These are phyloP conservation scores for Lasiodiplodia hormozganensis DNA, from an alignment of 2,329 filamentous ascomycete genomes.

Conservation along the genomic window DNA sequence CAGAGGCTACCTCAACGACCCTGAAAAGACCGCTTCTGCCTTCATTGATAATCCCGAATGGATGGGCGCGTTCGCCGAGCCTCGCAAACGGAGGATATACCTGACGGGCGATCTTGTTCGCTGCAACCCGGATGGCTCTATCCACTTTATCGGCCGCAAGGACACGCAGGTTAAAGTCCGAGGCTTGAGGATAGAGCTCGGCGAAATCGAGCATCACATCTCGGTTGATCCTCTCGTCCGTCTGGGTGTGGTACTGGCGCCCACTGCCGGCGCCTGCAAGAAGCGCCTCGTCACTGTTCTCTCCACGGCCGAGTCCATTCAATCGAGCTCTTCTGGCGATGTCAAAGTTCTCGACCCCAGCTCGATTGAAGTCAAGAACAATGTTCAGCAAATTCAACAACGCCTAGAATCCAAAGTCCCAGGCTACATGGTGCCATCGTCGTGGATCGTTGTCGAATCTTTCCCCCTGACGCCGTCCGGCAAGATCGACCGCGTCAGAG, in stretches of 20 bases:
- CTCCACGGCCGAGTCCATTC: neutral
- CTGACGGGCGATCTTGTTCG: conserved; percentile 31
- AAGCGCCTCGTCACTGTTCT: conserved; percentile 11
- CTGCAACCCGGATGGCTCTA: conserved; percentile 42
- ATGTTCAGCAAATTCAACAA: conserved; percentile 4
- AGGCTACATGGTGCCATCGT: conserved; percentile 11
- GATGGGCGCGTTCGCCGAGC: conserved; percentile 37
- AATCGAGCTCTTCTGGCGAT: neutral
- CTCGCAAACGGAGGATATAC: conserved; percentile 50
- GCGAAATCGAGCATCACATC: conserved; percentile 33
- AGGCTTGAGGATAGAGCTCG: conserved; percentile 9
- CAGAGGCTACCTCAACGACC: conserved; percentile 43
- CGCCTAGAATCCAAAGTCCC: conserved; percentile 8
- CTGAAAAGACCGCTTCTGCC: conserved; percentile 40
- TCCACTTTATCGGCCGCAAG: conserved; percentile 45
- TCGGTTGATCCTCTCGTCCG: conserved; percentile 11
- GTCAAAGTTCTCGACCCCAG: neutral
- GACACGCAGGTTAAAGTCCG: conserved; percentile 33
- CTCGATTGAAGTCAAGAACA: conserved; percentile 36
- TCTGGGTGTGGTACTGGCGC: conserved; percentile 9
- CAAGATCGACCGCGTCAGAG: conserved; percentile 14
- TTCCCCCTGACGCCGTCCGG: conserved; percentile 14
- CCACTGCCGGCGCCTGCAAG: conserved; percentile 22
- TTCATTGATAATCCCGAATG: conserved; percentile 38
- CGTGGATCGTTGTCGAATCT: conserved; percentile 16